These are phyloP conservation scores for Dichotomocladium elegans DNA, from an alignment of 371 early-diverging fungal species.

Conservation along the genomic window DNA sequence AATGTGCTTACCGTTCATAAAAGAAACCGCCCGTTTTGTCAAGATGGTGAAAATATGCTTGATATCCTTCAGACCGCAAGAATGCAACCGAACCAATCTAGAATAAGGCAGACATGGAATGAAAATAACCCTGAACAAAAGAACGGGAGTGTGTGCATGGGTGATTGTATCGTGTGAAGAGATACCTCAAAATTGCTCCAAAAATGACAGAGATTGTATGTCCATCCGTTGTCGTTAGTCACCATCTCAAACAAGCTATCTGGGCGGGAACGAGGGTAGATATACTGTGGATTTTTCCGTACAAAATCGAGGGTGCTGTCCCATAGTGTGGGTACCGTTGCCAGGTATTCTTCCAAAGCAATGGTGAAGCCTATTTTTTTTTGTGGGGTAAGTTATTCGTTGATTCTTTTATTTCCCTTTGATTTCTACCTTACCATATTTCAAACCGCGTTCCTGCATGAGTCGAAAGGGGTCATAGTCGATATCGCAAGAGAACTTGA, in stretches of 20 bases:
- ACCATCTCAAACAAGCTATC: conserved; percentile 31
- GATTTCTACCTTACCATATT: conserved; percentile 80
- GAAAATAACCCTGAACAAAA: background rate
- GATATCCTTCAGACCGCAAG: conserved; percentile 68
- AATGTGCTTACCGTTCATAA: conserved; percentile 72
- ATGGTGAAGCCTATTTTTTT: conserved; percentile 79
- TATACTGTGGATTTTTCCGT: conserved; percentile 30
- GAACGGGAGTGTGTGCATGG: background rate
- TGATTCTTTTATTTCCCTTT: too few relatives aligned
- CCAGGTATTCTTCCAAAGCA: conserved; percentile 68
- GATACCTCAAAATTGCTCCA: conserved; percentile 53
- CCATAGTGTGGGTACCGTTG: conserved; percentile 89
- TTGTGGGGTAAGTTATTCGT: too few relatives aligned
- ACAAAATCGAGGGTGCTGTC: conserved; percentile 63
- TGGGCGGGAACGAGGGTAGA: conserved; percentile 39
- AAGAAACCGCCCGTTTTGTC: conserved; percentile 89
- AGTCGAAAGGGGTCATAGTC: conserved; percentile 87
- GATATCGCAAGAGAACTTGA: conserved; percentile 82
- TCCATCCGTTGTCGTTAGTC: conserved; percentile 32
- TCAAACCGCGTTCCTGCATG: conserved; percentile 74
- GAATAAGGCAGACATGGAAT: background rate
- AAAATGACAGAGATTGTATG: conserved; percentile 69
- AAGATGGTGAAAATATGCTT: conserved; percentile 74
- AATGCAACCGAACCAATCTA: conserved; percentile 69
- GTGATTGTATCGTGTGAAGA: too few relatives aligned